Evolutionary conservation across 371 early-diverging fungal species (phyloP), one percentile per base, ranked within the genome.

Genomic region (Chytridiales sp.): DNA sequence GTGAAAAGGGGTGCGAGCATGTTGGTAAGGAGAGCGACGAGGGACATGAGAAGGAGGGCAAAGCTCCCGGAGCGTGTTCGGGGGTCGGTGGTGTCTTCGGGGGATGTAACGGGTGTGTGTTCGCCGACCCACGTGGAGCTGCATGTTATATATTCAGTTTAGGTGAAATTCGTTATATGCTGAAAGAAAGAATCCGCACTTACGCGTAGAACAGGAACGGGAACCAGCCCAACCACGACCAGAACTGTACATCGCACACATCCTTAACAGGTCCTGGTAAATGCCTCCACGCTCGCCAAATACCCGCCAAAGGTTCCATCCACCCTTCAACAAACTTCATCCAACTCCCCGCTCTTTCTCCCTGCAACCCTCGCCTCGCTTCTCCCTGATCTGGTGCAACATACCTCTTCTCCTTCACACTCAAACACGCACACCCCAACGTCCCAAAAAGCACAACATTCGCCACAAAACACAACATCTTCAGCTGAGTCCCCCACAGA

Each of bases 201-300:
- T 61, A 50, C 70, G 88, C 82, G 68, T 94, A 95, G 59, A 97
- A 95, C 11, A 97, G 74, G 62, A 95, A 94, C 3, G 95, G 94
- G 65, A 97, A 97, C 93, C 95, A 94, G 9, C 93, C 95, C 61
- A 95, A 84, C 95, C 95, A 97, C 4, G 92, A 84, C 75, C 90
- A 91, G 53, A 95, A 87, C 64, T 95, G 95, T 4, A 91, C 87
- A 50, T 87, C 86, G 72, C 93, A 94, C 13, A 95, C 76, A 11
- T 77, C 71, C 56, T 85, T 86, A 43, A 95, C 81, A 2, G 87
- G 79, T 17, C 53, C 66, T 0, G 95, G 94, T 51, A 95, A 69
- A 40, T 76, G 55, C 62, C 82, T 75, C 35, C 70, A 36, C 1
- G 72, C 63, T 11, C 43, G 21, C 17, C 46, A 6, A 9, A 78